Evolutionary conservation across 305 asterid genomes (phyloP).

Genomic region (Ilex paraguariensis): DNA sequence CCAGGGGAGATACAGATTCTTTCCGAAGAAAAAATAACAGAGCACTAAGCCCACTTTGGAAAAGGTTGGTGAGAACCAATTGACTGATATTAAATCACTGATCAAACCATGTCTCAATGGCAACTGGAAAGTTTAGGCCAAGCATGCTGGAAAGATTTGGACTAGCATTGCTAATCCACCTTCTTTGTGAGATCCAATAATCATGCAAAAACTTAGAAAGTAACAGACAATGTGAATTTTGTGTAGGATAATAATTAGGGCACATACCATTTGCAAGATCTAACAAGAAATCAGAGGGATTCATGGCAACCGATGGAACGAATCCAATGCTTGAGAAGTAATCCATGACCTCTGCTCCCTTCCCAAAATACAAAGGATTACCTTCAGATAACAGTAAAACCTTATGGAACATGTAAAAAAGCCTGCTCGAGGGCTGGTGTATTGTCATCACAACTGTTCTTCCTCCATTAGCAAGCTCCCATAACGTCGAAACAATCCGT

Average conservation of each 20-base stretch:
- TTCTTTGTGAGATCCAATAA: too few species aligned
- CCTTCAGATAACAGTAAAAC: constrained; percentile 73
- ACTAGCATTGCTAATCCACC: too few species aligned
- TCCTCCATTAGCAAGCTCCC: constrained; percentile 63
- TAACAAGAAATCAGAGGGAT: constrained; percentile 82
- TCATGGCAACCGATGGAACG: constrained; percentile 61
- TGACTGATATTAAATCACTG: too few species aligned
- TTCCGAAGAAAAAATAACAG: neutral
- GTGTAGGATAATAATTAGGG: neutral
- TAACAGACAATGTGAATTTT: neutral
- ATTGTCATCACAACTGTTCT: constrained; percentile 78
- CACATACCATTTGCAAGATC: constrained; percentile 80
- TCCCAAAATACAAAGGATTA: constrained; percentile 65
- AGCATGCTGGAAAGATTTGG: too few species aligned
- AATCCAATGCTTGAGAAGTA: constrained; percentile 60
- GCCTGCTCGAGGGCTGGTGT: constrained; percentile 87
- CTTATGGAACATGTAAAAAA: constrained; percentile 80
- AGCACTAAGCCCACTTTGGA: too few species aligned
- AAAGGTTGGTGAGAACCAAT: too few species aligned
- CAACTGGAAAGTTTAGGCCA: too few species aligned
- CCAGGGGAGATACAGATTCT: too few species aligned
- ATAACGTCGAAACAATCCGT: constrained; percentile 54
- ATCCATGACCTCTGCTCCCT: constrained; percentile 44
- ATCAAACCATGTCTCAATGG: too few species aligned
- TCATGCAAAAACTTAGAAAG: too few species aligned